A percentile compares a stretch with the other conserved stretches of the same genome.
phyloP scores from a whole-genome alignment of 306 rosid species.

The Neltuma alba region DNA sequence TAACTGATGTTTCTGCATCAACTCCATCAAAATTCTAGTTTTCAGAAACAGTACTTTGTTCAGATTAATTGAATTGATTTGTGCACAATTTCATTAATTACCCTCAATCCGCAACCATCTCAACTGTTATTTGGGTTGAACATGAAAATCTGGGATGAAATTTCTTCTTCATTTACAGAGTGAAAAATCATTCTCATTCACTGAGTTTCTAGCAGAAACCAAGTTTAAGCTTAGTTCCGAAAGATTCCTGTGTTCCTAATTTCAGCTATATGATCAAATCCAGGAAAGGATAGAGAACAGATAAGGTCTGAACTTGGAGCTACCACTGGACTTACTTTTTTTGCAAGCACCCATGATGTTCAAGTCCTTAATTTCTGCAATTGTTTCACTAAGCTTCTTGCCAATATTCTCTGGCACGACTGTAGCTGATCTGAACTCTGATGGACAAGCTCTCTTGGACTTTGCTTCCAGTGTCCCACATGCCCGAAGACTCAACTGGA shows the following conservation, averaged over 20 bases:
- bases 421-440: slow-evolving; percentile 66
- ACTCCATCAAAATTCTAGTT: slow-evolving; percentile 12
- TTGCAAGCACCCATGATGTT: slow-evolving; percentile 52
- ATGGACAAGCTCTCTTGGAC: slow-evolving; percentile 63
- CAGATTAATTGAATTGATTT: not conserved
- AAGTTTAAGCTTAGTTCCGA: slow-evolving; percentile 7
- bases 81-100: not conserved
- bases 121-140: slow-evolving; percentile 11
- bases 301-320: slow-evolving; percentile 38
- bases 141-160: not conserved
- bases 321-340: slow-evolving; percentile 36
- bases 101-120: slow-evolving; percentile 1
- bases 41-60: slow-evolving; percentile 8
- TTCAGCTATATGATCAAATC: slow-evolving; percentile 32
- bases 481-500: slow-evolving; percentile 74
- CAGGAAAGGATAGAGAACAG: slow-evolving; percentile 46
- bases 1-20: slow-evolving; percentile 29
- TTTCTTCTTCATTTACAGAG: slow-evolving; percentile 15
- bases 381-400: slow-evolving; percentile 40
- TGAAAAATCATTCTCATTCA: not conserved
- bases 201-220: slow-evolving; percentile 10
- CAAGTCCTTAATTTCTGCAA: slow-evolving; percentile 38
- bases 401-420: slow-evolving; percentile 22
- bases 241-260: slow-evolving; percentile 32
- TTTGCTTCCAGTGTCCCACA: slow-evolving; percentile 59